Evolutionary conservation across 1,284 basidiomycete species (phyloP), one percentile per base, ranked within the genome.

Genomic region (Naganishia cerealis): DNA sequence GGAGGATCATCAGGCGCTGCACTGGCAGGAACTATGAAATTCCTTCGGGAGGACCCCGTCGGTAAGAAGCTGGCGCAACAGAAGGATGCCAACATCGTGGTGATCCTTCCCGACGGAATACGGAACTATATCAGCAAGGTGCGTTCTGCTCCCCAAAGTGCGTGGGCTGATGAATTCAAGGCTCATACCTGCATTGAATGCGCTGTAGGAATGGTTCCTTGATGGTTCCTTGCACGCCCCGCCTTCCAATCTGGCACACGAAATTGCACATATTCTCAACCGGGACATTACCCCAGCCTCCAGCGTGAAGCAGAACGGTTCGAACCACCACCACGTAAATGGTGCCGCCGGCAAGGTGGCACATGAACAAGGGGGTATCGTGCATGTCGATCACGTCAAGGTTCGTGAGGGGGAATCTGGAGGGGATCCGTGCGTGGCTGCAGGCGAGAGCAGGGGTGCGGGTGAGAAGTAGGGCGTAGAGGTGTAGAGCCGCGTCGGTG

Each of bases 101-200:
- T 98, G 4, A 76, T 99, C 48, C 81, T 96, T 52, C 87, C 95
- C 33, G 95, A 99, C 77, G 91, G 92, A 3, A 88, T 97, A 67
- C 86, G 94, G 70, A 98, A 98, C 80, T 98, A 98, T 80, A 95
- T 98, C 87, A 91, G 90, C 81, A 96, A 95, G 78, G 74, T 71
- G 54, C 33, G n/a, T n/a, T 12, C 29, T 21, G 3, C 2, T 55
- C 55, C 15, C 9, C 29, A 24, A 13, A 3, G 15, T 15, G 46
- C 46, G 2, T 52, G 8, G 2, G 38, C 26, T 12, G n/a, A 9
- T 33, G 24, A n/a, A 6, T 10, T 40, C 43, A 48, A 9, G 40
- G 15, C 46, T 21, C 0, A 24, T 39, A n/a, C 12, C 4, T 29
- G 10, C 16, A 16, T 24, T 18, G 24, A 42, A 15, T 8, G 10